Evolutionary conservation across 331 rosid genomes (phyloP).

Genomic region (Acacia concinna): DNA sequence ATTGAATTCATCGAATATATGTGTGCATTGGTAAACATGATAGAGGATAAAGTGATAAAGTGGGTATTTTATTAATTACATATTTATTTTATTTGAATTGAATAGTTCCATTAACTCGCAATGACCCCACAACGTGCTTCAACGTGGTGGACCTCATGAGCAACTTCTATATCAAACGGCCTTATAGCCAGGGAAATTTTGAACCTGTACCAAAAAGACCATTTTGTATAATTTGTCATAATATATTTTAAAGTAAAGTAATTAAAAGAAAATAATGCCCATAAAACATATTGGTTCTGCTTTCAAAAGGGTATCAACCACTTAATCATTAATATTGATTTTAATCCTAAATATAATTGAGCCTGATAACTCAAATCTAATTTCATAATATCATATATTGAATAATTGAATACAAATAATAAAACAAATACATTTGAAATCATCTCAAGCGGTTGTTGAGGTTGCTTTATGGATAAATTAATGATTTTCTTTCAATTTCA

Average conservation of each 20-base stretch:
- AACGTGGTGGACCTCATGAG: conserved; percentile 45
- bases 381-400: not conserved
- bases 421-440: not conserved
- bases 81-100: not conserved
- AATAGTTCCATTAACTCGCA: conserved; percentile 23
- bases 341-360: not conserved
- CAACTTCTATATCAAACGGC: conserved; percentile 18
- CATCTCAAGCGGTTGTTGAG: not conserved
- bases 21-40: not conserved
- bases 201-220: conserved; percentile 7
- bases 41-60: conserved; percentile 20
- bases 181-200: conserved; percentile 9
- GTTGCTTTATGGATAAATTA: not conserved
- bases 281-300: not conserved
- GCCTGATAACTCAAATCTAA: not conserved
- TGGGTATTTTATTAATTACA: not conserved
- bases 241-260: not conserved
- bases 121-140: conserved; percentile 58
- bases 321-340: not conserved
- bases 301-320: not conserved
- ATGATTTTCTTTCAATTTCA: not conserved
- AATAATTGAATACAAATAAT: not conserved
- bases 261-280: not conserved
- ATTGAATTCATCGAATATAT: not conserved
- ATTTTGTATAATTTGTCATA: not conserved